phyloP scores from a whole-genome alignment of 2,329 filamentous ascomycete genomes.

The Claviceps humidiphila region DNA sequence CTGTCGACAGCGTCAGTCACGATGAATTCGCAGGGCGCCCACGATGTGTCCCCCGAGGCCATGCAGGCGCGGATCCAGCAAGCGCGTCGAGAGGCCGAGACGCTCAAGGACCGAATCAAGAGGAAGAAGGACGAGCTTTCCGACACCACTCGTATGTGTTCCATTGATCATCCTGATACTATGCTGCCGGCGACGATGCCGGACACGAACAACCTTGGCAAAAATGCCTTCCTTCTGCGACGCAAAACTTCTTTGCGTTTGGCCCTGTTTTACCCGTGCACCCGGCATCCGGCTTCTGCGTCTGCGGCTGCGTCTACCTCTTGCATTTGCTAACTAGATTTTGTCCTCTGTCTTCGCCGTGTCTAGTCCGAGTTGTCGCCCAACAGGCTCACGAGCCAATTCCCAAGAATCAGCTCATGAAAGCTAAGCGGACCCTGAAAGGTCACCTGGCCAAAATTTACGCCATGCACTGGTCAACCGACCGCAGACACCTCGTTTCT shows the following conservation, averaged over 20 bases:
- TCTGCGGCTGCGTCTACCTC: too few relatives aligned
- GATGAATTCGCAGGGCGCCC: slow-evolving; percentile 45
- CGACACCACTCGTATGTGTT: slow-evolving; percentile 82
- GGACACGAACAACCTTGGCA: neutral
- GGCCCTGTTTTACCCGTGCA: neutral
- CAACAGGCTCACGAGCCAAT: slow-evolving; percentile 85
- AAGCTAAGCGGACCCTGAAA: slow-evolving; percentile 91
- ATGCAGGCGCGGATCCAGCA: slow-evolving; percentile 91
- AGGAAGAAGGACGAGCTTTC: slow-evolving; percentile 99
- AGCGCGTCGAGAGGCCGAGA: slow-evolving; percentile 93
- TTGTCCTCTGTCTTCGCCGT: slow-evolving; percentile 1
- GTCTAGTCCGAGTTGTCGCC: slow-evolving; percentile 80
- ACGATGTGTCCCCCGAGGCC: slow-evolving; percentile 55
- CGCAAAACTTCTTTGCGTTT: neutral
- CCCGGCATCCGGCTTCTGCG: neutral
- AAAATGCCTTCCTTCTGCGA: neutral
- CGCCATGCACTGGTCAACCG: slow-evolving; percentile 99
- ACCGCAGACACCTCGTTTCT: slow-evolving; percentile 90
- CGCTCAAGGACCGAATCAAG: slow-evolving; percentile 97
- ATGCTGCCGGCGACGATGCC: too few relatives aligned
- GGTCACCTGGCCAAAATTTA: slow-evolving; percentile 99
- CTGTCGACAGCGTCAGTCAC: slow-evolving; percentile 14
- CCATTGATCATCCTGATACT: slow-evolving; percentile 5
- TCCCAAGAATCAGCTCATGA: slow-evolving; percentile 86
- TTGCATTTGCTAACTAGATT: slow-evolving; percentile 13